Evolutionary conservation across 2,329 filamentous ascomycete species (phyloP), one percentile per base, ranked within the genome.

Genomic region (Knufia fluminis): DNA sequence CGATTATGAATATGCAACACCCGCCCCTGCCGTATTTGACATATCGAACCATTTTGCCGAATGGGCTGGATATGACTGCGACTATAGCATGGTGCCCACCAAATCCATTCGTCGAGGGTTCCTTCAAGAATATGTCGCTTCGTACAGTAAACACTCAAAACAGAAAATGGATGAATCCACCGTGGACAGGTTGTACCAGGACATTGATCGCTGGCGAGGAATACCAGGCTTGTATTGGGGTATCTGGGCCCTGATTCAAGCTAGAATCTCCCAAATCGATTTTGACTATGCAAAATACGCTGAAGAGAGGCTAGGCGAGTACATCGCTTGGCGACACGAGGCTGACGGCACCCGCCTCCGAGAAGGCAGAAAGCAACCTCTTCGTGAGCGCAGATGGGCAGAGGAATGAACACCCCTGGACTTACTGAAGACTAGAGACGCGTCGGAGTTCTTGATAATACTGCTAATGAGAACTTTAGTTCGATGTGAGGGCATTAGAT

Each of bases 41-140:
- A 82, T 98, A 59, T 85, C 91, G 45, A 98, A 98, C 70, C 92
- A 98, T 73, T 95, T 98, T 64, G 89, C 92, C 42, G 92, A 98
- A 70, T 98, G 92, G 91, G 90, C 85, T 52, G 92, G 92, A 50
- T 96, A 96, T 62, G 88, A 94, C 60, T 98, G 92, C 73, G 89
- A 97, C 67, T 90, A 86, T 70, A 79, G 71, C 60, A 83, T 84
- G 58, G 76, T 97, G 50, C 92, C 92, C 3, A 92, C 86, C 1
- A 78, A 77, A 54, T 72, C 80, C 17, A 81, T 91, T 60, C 83
- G 92, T 23, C 78, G 80, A 39, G 79, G 83, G 48, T 98, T 98
- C 68, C 78, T 97, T 52, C 73, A 76, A 55, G 84, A 91, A 63
- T 98, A 98, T 63, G 77, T 95, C 23, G 73, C 74, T 53, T 80